Evolutionary conservation across 148 eudicot species (phyloP).

Genomic region (Nyssa sinensis): DNA sequence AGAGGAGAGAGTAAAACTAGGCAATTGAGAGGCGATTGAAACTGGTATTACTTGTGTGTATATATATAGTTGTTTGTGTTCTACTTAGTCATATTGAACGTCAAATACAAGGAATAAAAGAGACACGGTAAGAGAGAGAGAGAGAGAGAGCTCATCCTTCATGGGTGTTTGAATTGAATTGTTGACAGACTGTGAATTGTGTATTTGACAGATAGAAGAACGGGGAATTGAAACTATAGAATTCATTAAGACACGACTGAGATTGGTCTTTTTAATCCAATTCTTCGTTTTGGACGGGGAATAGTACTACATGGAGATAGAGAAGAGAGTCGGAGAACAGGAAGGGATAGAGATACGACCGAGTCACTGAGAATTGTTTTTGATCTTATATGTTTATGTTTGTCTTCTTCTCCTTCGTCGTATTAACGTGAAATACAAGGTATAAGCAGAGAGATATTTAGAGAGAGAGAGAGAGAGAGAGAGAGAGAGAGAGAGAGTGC

Average conservation of each 20-base stretch:
- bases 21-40: no score
- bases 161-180: no score
- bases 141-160: no score
- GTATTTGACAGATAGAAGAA: not conserved
- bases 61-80: no score
- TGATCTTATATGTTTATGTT: not conserved
- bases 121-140: no score
- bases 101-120: no score
- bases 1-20: no score
- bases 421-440: constrained; percentile 10
- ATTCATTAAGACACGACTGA: not conserved
- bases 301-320: not conserved
- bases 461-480: not conserved
- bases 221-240: not conserved
- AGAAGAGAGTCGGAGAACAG: not conserved
- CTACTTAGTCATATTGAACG: no score
- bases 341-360: not conserved
- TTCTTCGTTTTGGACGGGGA: not conserved
- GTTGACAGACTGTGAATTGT: not conserved
- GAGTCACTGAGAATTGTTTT: not conserved
- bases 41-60: no score
- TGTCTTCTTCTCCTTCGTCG: constrained; percentile 4
- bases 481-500: not conserved
- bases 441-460: not conserved
- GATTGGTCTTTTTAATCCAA: not conserved